These are phyloP conservation scores for Nakazawaea sp. DNA, from an alignment of 805 yeast genomes.

Conservation along the genomic window DNA sequence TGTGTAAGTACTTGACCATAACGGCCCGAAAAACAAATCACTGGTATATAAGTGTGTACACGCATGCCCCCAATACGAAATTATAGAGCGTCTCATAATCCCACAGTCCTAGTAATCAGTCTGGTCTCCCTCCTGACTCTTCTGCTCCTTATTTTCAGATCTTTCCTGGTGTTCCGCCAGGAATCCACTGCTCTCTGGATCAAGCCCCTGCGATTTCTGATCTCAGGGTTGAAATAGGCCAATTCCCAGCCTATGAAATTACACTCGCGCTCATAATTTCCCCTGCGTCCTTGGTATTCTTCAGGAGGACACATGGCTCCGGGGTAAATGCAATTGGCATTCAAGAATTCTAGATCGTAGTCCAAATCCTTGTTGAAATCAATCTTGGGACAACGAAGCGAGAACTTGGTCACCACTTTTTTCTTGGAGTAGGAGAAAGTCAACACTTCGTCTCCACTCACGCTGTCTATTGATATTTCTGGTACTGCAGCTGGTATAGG, in stretches of 20 bases:
- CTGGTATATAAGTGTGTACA: too few species aligned
- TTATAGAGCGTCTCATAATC: too few species aligned
- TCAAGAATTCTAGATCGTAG: constrained; percentile 21
- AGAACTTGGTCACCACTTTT: constrained; percentile 20
- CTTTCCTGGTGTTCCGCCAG: constrained; percentile 41
- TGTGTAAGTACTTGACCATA: too few species aligned
- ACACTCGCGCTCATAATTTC: constrained; percentile 38
- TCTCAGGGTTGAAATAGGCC: constrained; percentile 32
- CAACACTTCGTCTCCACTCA: constrained; percentile 22
- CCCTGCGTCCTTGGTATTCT: constrained; percentile 38
- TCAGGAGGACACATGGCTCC: constrained; percentile 35
- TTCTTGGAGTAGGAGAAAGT: constrained; percentile 24
- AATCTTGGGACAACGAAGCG: constrained; percentile 17
- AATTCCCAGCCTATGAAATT: constrained; percentile 44
- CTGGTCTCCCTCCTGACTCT: constrained; percentile 26
- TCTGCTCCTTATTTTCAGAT: constrained; percentile 32
- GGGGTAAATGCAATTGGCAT: constrained; percentile 39
- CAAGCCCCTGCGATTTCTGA: constrained; percentile 37
- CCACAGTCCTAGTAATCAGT: not conserved
- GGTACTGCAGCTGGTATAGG: constrained; percentile 21
- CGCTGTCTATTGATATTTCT: constrained; percentile 15
- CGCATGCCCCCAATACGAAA: too few species aligned
- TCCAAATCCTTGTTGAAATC: not conserved
- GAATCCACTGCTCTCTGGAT: constrained; percentile 46
- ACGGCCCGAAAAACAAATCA: too few species aligned